A percentile compares a stretch with the other conserved stretches of the same genome.
Evolutionary conservation across 805 yeast genomes (phyloP).

Genomic region (Kluyveromyces nonfermentans): DNA sequence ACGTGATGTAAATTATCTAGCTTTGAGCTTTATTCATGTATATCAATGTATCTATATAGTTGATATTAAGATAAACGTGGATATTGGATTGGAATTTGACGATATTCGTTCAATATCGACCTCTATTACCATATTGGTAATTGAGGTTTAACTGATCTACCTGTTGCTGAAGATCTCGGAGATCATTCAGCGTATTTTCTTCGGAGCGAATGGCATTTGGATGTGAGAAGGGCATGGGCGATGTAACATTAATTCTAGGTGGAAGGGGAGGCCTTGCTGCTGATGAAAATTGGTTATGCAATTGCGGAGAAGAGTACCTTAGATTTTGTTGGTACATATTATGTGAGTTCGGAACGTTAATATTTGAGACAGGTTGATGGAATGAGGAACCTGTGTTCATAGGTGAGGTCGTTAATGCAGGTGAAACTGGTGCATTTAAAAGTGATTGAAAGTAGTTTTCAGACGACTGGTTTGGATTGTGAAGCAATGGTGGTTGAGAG

Average conservation of each 20-base stretch:
- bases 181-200: slow-evolving; percentile 50
- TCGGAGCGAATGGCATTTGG: slow-evolving; percentile 6
- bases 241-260: slow-evolving; percentile 4
- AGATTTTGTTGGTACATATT: slow-evolving; percentile 18
- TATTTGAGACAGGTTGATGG: slow-evolving; percentile 29
- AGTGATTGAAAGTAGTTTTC: slow-evolving; percentile 22
- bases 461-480: slow-evolving; percentile 8
- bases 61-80: too few species aligned
- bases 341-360: slow-evolving; percentile 35
- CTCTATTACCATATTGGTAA: slow-evolving; percentile 7
- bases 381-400: slow-evolving; percentile 19
- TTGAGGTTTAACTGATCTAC: slow-evolving; percentile 43
- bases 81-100: too few species aligned
- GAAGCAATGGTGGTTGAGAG: not conserved
- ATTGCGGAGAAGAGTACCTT: slow-evolving; percentile 23
- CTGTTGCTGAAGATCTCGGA: slow-evolving; percentile 59
- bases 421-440: slow-evolving; percentile 24
- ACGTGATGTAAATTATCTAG: not conserved
- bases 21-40: too few species aligned
- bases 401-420: slow-evolving; percentile 3
- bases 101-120: not conserved
- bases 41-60: not conserved
- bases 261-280: not conserved
- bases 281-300: not conserved
- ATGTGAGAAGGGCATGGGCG: slow-evolving; percentile 9